A percentile compares a stretch with the other conserved stretches of the same genome.
phyloP scores from a whole-genome alignment of 2,329 filamentous ascomycete genomes.

The Parastagonospora nodorum region DNA sequence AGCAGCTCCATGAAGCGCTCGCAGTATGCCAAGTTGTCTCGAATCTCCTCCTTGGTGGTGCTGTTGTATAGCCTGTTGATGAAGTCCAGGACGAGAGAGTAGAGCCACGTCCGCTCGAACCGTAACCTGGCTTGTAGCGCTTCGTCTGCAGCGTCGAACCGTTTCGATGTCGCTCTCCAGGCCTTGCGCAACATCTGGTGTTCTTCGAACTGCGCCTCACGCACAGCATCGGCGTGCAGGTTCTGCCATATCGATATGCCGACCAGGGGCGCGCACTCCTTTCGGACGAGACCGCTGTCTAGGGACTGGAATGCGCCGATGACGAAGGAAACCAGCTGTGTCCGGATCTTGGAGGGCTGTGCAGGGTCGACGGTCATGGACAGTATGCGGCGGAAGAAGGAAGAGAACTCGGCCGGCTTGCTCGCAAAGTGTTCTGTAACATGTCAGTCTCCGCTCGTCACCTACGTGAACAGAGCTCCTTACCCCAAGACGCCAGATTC shows the following conservation, averaged over 20 bases:
- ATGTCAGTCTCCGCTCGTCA: conserved; percentile 38
- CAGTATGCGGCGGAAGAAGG: conserved; percentile 84
- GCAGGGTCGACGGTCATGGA: conserved; percentile 73
- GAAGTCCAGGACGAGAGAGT: conserved; percentile 83
- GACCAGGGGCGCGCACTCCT: conserved; percentile 94
- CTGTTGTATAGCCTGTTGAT: conserved; percentile 69
- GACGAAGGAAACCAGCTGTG: conserved; percentile 85
- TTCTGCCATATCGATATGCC: conserved; percentile 97
- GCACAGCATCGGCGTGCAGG: conserved; percentile 74
- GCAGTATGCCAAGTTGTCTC: conserved; percentile 75
- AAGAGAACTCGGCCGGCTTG: conserved; percentile 80
- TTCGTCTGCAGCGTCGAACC: conserved; percentile 86
- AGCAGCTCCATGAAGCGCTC: conserved; percentile 93
- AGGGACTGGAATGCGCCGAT: conserved; percentile 93
- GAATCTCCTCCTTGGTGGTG: conserved; percentile 47
- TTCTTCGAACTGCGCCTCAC: conserved; percentile 75
- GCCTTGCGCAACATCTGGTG: conserved; percentile 79
- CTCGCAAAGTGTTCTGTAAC: conserved; percentile 72
- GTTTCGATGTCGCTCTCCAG: conserved; percentile 85
- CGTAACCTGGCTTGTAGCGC: conserved; percentile 75
- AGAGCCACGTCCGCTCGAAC: conserved; percentile 94
- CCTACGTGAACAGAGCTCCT: conserved; percentile 34
- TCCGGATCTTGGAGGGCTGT: conserved; percentile 59
- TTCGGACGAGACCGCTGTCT: conserved; percentile 85
- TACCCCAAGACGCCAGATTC: conserved; percentile 84